These are phyloP conservation scores for Russula griseocarnosa DNA, from an alignment of 768 basidiomycete genomes.

Conservation along the genomic window DNA sequence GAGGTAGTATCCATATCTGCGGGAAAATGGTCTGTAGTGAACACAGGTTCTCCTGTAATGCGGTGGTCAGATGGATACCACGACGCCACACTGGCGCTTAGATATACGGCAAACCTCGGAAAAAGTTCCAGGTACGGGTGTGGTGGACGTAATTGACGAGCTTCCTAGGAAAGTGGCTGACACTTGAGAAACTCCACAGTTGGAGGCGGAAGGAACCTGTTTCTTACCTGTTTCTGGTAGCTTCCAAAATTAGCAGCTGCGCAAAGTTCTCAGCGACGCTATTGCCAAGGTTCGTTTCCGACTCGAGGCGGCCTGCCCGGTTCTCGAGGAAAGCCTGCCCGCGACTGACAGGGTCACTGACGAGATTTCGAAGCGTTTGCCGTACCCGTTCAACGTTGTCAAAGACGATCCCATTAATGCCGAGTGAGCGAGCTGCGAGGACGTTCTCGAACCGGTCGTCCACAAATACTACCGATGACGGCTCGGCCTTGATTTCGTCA, in stretches of 20 bases:
- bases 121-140: slow-evolving; percentile 52
- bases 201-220: background rate
- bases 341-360: slow-evolving; percentile 45
- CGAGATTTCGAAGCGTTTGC: slow-evolving; percentile 45
- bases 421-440: slow-evolving; percentile 52
- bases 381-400: slow-evolving; percentile 41
- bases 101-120: slow-evolving; percentile 37
- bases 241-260: slow-evolving; percentile 55
- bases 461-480: slow-evolving; percentile 48
- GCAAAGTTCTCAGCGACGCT: slow-evolving; percentile 52
- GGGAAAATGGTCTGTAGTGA: slow-evolving; percentile 50
- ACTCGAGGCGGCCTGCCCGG: slow-evolving; percentile 42
- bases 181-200: background rate
- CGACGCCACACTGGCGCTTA: slow-evolving; percentile 38
- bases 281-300: slow-evolving; percentile 43
- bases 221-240: slow-evolving; percentile 44
- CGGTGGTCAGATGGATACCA: background rate
- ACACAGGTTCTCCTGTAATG: slow-evolving; percentile 37
- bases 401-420: slow-evolving; percentile 53
- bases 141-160: slow-evolving; percentile 42
- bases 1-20: slow-evolving; percentile 59
- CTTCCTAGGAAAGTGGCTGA: slow-evolving; percentile 32
- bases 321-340: slow-evolving; percentile 41
- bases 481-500: slow-evolving; percentile 42
- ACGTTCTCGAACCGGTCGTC: slow-evolving; percentile 62